Evolutionary conservation across 306 rosid species (phyloP).

Genomic region (Cucumis sativus): DNA sequence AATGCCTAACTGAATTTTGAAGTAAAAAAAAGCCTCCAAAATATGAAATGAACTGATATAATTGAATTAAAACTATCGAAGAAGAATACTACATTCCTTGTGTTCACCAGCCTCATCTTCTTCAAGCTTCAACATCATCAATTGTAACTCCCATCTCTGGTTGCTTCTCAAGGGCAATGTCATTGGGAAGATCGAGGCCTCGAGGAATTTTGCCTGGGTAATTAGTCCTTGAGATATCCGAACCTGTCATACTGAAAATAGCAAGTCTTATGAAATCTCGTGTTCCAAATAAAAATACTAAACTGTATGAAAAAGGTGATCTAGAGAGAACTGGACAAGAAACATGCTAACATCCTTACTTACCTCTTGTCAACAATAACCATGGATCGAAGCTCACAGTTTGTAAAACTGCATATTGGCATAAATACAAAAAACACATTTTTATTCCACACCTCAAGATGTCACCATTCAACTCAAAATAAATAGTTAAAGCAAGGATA

Average conservation of each 20-base stretch:
- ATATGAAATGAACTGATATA: neutral
- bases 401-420: conserved; percentile 52
- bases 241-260: conserved; percentile 48
- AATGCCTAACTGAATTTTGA: neutral
- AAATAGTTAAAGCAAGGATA: too few relatives aligned
- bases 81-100: neutral
- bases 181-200: conserved; percentile 74
- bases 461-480: too few relatives aligned
- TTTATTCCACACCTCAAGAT: neutral
- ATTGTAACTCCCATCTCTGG: conserved; percentile 15
- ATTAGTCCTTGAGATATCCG: conserved; percentile 48
- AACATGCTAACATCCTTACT: conserved; percentile 39
- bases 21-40: neutral
- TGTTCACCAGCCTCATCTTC: neutral
- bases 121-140: conserved; percentile 8
- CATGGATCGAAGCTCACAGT: conserved; percentile 85
- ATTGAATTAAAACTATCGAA: neutral
- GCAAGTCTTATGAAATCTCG: neutral
- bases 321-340: neutral
- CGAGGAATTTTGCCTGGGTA: conserved; percentile 58
- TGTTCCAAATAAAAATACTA: neutral
- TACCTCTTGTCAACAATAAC: conserved; percentile 66
- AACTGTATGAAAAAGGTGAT: neutral
- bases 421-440: neutral
- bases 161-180: conserved; percentile 40